These are phyloP conservation scores for Cucurbita ficifolia DNA, from an alignment of 306 rosid species.

Conservation along the genomic window DNA sequence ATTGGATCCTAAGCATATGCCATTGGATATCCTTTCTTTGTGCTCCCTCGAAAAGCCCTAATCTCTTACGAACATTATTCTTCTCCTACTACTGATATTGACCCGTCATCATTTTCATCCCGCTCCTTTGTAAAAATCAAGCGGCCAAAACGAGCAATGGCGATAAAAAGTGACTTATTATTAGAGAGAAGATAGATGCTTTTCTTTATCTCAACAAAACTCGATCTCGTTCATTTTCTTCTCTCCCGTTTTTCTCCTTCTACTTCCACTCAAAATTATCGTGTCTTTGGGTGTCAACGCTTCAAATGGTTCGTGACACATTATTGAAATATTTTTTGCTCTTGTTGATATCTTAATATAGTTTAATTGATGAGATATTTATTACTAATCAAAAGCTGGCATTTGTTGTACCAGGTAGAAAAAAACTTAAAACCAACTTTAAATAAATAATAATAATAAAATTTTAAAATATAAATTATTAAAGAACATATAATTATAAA, in stretches of 20 bases:
- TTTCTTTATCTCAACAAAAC: not conserved
- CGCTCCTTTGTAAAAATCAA: not conserved
- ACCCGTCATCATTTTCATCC: not conserved
- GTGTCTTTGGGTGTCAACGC: not conserved
- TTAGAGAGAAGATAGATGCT: slow-evolving; percentile 16
- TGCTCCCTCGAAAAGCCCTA: not conserved
- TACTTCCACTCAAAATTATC: not conserved
- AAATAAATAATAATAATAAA: too few relatives aligned
- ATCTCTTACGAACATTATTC: not conserved
- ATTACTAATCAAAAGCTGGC: too few relatives aligned
- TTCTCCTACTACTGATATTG: not conserved
- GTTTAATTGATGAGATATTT: too few relatives aligned
- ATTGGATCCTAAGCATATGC: slow-evolving; percentile 31
- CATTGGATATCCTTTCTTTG: slow-evolving; percentile 28
- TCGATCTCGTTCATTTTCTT: slow-evolving; percentile 23
- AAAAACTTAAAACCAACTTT: too few relatives aligned
- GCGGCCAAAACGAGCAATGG: not conserved
- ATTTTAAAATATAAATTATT: too few relatives aligned
- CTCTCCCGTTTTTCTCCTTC: not conserved
- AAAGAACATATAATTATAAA: too few relatives aligned
- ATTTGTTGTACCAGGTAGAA: too few relatives aligned
- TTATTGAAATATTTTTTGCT: too few relatives aligned
- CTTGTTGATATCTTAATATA: too few relatives aligned
- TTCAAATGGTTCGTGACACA: not conserved
- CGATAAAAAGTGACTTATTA: not conserved